Conservation (phyloP, 805 yeast species). For the Cyberlindnera mycetangii region DNA sequence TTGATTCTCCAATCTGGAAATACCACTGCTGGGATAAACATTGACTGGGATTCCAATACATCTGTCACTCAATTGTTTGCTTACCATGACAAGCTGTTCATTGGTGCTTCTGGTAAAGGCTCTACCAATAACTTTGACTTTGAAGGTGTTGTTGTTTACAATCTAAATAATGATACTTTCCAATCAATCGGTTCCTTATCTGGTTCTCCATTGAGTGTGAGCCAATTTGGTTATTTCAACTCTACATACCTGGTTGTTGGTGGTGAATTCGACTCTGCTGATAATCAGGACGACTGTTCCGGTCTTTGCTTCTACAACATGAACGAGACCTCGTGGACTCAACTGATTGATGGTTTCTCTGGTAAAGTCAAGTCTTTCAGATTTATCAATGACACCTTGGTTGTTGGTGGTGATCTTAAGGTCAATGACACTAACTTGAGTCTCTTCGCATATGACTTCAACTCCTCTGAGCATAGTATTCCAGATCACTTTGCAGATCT, state of each 20-base stretch:
- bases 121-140: slow-evolving; percentile 28
- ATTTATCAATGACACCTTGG: slow-evolving; percentile 40
- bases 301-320: slow-evolving; percentile 67
- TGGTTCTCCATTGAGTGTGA: slow-evolving; percentile 36
- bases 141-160: slow-evolving; percentile 51
- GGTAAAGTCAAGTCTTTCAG: slow-evolving; percentile 58
- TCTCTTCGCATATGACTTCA: slow-evolving; percentile 56
- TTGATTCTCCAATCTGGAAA: slow-evolving; percentile 28
- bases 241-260: slow-evolving; percentile 57
- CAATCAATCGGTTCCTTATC: slow-evolving; percentile 17
- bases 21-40: slow-evolving; percentile 27
- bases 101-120: slow-evolving; percentile 42
- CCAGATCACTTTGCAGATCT: slow-evolving; percentile 22
- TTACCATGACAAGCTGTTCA: slow-evolving; percentile 32
- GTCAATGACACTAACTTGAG: slow-evolving; percentile 35
- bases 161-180: slow-evolving; percentile 36
- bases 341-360: slow-evolving; percentile 33
- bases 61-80: slow-evolving; percentile 21
- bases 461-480: slow-evolving; percentile 31
- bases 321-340: slow-evolving; percentile 50
- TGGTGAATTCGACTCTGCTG: slow-evolving; percentile 65
- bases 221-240: slow-evolving; percentile 33
- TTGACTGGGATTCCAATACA: slow-evolving; percentile 26
- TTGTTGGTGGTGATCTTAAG: slow-evolving; percentile 55
- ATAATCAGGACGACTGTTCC: slow-evolving; percentile 48